These are phyloP conservation scores for Candida tibetensis DNA, from an alignment of 805 yeast genomes.

Conservation along the genomic window DNA sequence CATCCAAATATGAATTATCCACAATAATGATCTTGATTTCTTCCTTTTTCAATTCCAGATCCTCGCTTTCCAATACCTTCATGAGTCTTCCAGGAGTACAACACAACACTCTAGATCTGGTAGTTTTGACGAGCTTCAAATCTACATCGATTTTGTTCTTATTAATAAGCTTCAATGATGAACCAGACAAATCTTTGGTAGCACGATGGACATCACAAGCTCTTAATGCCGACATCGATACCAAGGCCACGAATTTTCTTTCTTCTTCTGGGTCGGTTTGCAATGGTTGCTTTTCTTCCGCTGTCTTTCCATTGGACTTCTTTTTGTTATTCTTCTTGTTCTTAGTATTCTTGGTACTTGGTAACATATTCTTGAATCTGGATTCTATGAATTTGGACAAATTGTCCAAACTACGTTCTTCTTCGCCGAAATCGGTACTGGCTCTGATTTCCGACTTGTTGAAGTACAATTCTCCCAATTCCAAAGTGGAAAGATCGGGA, in stretches of 20 bases:
- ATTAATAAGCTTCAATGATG: constrained; percentile 67
- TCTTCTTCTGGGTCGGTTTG: constrained; percentile 17
- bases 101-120: constrained; percentile 51
- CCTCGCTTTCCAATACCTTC: constrained; percentile 46
- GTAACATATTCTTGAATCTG: constrained; percentile 48
- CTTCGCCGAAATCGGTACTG: constrained; percentile 52
- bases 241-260: constrained; percentile 47
- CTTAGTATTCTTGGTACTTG: constrained; percentile 31
- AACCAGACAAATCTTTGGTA: constrained; percentile 43
- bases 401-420: constrained; percentile 53
- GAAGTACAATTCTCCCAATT: constrained; percentile 63
- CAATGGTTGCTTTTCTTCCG: constrained; percentile 6
- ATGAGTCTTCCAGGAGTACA: constrained; percentile 62
- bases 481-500: constrained; percentile 70
- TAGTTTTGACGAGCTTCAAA: constrained; percentile 40
- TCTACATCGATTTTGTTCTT: constrained; percentile 74
- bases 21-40: constrained; percentile 55
- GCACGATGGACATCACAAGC: constrained; percentile 84
- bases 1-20: constrained; percentile 61
- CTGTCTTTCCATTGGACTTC: constrained; percentile 7
- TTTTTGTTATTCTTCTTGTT: constrained; percentile 26
- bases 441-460: constrained; percentile 56
- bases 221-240: constrained; percentile 77
- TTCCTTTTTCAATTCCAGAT: constrained; percentile 34
- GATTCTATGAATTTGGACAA: constrained; percentile 52